Conservation (phyloP, 495 filamentous ascomycete genomes). For the Tuber indicum region DNA sequence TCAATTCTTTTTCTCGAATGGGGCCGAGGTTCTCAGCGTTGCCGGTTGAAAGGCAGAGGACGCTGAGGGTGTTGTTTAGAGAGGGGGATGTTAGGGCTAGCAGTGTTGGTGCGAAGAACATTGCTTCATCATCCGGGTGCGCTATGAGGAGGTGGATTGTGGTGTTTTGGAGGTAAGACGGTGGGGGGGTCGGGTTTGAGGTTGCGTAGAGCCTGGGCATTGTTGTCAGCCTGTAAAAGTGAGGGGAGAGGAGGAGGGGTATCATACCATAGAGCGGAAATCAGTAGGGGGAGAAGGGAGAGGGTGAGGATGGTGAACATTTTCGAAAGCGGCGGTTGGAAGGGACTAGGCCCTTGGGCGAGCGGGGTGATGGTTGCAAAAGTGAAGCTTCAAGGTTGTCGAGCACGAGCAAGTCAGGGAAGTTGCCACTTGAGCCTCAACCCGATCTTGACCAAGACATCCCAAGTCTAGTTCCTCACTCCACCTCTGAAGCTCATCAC, state of each 20-base stretch:
- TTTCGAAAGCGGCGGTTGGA: background rate
- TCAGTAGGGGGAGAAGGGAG: slow-evolving; percentile 46
- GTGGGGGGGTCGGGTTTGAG: slow-evolving; percentile 44
- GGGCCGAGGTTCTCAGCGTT: slow-evolving; percentile 82
- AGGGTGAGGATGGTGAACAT: slow-evolving; percentile 44
- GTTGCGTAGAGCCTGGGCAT: slow-evolving; percentile 60
- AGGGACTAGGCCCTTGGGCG: background rate
- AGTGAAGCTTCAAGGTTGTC: background rate
- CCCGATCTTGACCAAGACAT: background rate
- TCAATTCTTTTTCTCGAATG: slow-evolving; percentile 72
- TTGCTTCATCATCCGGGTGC: slow-evolving; percentile 96
- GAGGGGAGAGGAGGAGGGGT: slow-evolving; percentile 54
- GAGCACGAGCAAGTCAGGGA: background rate
- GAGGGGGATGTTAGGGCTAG: slow-evolving; percentile 66
- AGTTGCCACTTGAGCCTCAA: background rate
- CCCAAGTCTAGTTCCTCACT: background rate
- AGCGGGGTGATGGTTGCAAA: background rate
- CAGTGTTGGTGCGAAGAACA: slow-evolving; percentile 94
- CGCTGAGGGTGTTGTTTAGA: slow-evolving; percentile 80
- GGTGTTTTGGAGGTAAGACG: slow-evolving; percentile 55
- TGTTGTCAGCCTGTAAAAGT: slow-evolving; percentile 48
- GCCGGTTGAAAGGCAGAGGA: slow-evolving; percentile 71
- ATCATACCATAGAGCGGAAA: slow-evolving; percentile 47
- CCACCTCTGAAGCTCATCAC: background rate
- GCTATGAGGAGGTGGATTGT: slow-evolving; percentile 71